Evolutionary conservation across 2,329 filamentous ascomycete species (phyloP).

Genomic region (Penicillium italicum): DNA sequence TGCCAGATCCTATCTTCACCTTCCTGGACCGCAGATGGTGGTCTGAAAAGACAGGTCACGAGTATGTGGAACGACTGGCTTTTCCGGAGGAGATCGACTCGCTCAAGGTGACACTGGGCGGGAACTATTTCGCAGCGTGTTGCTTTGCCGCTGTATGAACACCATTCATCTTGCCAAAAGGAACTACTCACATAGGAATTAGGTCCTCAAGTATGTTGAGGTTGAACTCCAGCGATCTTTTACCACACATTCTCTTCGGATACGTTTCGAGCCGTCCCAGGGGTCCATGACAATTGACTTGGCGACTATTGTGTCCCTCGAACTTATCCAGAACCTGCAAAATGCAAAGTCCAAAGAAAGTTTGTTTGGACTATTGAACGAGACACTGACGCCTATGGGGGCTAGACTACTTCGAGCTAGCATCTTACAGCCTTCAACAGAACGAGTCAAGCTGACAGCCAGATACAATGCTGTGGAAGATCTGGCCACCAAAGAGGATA

Average conservation of each 20-base stretch:
- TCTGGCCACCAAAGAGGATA: slow-evolving; percentile 73
- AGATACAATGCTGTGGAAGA: slow-evolving; percentile 84
- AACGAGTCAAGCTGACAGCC: slow-evolving; percentile 61
- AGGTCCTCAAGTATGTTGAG: slow-evolving; percentile 81
- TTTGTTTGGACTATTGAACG: slow-evolving; percentile 79
- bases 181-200: slow-evolving; percentile 14
- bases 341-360: slow-evolving; percentile 75
- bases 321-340: slow-evolving; percentile 83
- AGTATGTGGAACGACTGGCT: slow-evolving; percentile 74
- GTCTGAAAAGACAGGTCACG: slow-evolving; percentile 73
- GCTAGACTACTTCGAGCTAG: slow-evolving; percentile 76
- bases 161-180: background rate
- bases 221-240: slow-evolving; percentile 66
- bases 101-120: slow-evolving; percentile 71
- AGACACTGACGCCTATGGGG: slow-evolving; percentile 86
- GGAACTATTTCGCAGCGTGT: slow-evolving; percentile 83
- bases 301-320: slow-evolving; percentile 78
- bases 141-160: slow-evolving; percentile 74
- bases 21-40: slow-evolving; percentile 74
- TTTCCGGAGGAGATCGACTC: slow-evolving; percentile 76
- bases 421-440: slow-evolving; percentile 82
- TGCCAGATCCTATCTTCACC: slow-evolving; percentile 60
- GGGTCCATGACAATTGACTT: slow-evolving; percentile 95
- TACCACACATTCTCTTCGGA: slow-evolving; percentile 72
- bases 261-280: slow-evolving; percentile 83